Evolutionary conservation across 176 grass and related monocot species (phyloP).

Genomic region (Puya raimondii): DNA sequence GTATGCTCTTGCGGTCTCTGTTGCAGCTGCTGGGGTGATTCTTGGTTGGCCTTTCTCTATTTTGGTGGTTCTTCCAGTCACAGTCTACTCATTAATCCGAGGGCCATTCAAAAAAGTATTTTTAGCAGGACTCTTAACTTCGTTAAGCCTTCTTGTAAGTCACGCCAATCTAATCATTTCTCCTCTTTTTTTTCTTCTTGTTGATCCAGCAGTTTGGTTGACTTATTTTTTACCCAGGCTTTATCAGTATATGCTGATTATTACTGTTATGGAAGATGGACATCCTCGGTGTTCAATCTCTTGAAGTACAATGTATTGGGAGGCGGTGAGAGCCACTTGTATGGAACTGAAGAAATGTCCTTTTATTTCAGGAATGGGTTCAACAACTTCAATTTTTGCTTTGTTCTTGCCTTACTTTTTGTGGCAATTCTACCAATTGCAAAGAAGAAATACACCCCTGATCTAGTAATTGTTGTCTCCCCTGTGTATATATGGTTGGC

Average conservation of each 20-base stretch:
- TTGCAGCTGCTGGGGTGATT: conserved; percentile 84
- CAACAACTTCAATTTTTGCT: conserved; percentile 94
- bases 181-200: neutral
- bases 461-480: conserved; percentile 74
- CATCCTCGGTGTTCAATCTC: conserved; percentile 89
- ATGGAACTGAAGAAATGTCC: conserved; percentile 66
- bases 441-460: conserved; percentile 69
- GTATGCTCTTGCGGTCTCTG: conserved; percentile 56
- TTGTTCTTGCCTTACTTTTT: conserved; percentile 73
- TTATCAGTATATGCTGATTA: conserved; percentile 67
- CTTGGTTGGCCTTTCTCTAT: conserved; percentile 98
- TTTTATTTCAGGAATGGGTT: conserved; percentile 96
- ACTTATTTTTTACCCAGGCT: conserved; percentile 39
- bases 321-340: conserved; percentile 86
- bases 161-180: conserved; percentile 10
- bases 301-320: conserved; percentile 84
- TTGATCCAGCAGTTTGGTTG: conserved; percentile 4
- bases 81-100: conserved; percentile 62
- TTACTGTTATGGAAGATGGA: conserved; percentile 64
- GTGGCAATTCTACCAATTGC: conserved; percentile 48
- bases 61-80: conserved; percentile 81
- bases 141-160: conserved; percentile 74
- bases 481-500: conserved; percentile 92
- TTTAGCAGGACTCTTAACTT: conserved; percentile 68
- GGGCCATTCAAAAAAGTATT: conserved; percentile 74